phyloP scores from a whole-genome alignment of 805 yeast genomes.

The Metschnikowia bowlesiae region DNA sequence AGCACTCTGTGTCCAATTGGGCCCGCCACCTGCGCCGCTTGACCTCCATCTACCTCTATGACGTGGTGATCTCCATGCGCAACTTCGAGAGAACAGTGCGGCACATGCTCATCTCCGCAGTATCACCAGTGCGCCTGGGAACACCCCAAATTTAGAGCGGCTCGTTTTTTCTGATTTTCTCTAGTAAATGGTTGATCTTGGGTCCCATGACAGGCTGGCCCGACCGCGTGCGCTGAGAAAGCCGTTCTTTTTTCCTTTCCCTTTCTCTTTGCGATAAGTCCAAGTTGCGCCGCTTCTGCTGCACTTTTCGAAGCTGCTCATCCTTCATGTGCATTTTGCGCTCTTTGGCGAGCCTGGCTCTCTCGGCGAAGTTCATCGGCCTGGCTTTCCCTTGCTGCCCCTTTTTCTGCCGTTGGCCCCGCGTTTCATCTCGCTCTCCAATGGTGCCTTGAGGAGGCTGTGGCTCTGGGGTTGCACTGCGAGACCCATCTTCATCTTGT shows the following conservation, averaged over 20 bases:
- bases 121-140: neutral
- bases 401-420: neutral
- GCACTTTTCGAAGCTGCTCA: constrained; percentile 37
- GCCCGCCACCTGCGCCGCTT: constrained; percentile 28
- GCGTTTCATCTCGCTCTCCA: too few species aligned
- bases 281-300: constrained; percentile 31
- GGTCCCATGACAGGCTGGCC: constrained; percentile 96
- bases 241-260: constrained; percentile 38
- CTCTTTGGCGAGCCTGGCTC: constrained; percentile 43
- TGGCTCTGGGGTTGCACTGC: constrained; percentile 18
- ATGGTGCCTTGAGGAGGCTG: constrained; percentile 8
- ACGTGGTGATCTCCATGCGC: constrained; percentile 24
- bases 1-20: constrained; percentile 26
- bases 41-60: constrained; percentile 32
- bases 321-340: constrained; percentile 41
- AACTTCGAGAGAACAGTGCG: constrained; percentile 5
- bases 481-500: constrained; percentile 11
- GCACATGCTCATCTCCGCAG: neutral
- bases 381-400: constrained; percentile 25
- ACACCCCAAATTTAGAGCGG: neutral
- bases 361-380: constrained; percentile 41
- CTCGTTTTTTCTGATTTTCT: constrained; percentile 59
- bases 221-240: constrained; percentile 50
- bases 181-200: constrained; percentile 70
- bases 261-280: constrained; percentile 38